A percentile compares a stretch with the other conserved stretches of the same genome.
Conservation (phyloP, 352 stramenopile genomes). For the Phytophthora ramorum region DNA sequence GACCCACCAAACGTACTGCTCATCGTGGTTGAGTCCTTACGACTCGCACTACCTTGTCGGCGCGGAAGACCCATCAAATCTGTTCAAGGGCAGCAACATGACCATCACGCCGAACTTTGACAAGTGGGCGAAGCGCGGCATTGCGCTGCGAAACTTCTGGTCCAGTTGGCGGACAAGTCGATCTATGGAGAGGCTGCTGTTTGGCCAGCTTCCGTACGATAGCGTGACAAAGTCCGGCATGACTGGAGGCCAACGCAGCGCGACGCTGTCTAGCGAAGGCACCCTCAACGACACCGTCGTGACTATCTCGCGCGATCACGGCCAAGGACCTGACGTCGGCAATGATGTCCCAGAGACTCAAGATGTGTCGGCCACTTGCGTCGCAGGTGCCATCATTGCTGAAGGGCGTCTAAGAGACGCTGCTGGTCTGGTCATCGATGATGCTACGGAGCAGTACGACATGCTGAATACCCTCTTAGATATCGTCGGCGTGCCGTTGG, state of each 20-base stretch:
- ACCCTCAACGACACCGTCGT: slow-evolving; percentile 65
- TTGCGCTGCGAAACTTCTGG: slow-evolving; percentile 63
- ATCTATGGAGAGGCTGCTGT: too few species aligned
- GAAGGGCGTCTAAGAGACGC: slow-evolving; percentile 46
- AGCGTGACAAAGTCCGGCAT: slow-evolving; percentile 35
- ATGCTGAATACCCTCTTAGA: slow-evolving; percentile 64
- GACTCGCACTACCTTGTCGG: slow-evolving; percentile 55
- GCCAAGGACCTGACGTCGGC: slow-evolving; percentile 45
- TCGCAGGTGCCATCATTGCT: slow-evolving; percentile 49
- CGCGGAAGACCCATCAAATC: slow-evolving; percentile 39
- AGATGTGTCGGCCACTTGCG: slow-evolving; percentile 39
- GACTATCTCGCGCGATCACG: slow-evolving; percentile 53
- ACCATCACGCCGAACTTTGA: slow-evolving; percentile 54
- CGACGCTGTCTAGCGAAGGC: slow-evolving; percentile 29
- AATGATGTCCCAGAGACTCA: slow-evolving; percentile 36
- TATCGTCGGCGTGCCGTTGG: slow-evolving; percentile 50
- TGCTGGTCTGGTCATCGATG: slow-evolving; percentile 41
- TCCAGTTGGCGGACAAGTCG: slow-evolving; percentile 59
- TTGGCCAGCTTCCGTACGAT: slow-evolving; percentile 51
- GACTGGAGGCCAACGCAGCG: slow-evolving; percentile 14
- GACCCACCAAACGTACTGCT: slow-evolving; percentile 55
- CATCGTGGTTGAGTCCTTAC: slow-evolving; percentile 56
- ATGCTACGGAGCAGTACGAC: slow-evolving; percentile 53
- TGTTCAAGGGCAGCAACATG: slow-evolving; percentile 27
- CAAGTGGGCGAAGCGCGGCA: slow-evolving; percentile 42